A percentile compares a stretch with the other conserved stretches of the same genome.
Evolutionary conservation across 495 filamentous ascomycete genomes (phyloP).

Genomic region (Aspergillus carlsbadensis): DNA sequence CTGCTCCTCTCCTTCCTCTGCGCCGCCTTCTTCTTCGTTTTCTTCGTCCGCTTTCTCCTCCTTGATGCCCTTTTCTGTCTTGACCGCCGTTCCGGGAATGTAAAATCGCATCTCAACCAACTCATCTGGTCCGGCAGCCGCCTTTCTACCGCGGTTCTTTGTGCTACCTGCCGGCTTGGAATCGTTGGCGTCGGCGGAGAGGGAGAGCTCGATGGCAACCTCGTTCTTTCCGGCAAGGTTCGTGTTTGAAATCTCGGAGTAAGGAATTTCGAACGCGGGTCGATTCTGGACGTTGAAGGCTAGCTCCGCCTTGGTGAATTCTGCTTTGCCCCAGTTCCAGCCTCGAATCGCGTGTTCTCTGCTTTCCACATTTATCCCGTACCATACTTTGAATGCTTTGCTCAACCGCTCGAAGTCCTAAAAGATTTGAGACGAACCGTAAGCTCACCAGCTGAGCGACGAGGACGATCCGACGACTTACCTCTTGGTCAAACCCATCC

Average conservation of each 20-base stretch:
- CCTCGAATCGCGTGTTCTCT: conserved; percentile 93
- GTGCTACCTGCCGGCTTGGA: conserved; percentile 72
- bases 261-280: conserved; percentile 96
- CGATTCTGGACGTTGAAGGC: conserved; percentile 96
- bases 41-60: conserved; percentile 67
- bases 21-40: conserved; percentile 70
- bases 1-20: conserved; percentile 75
- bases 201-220: conserved; percentile 89
- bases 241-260: conserved; percentile 95
- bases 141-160: conserved; percentile 79
- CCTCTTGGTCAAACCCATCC: conserved; percentile 92
- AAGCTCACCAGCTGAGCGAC: not conserved
- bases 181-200: conserved; percentile 66
- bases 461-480: conserved; percentile 32
- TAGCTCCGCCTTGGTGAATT: conserved; percentile 93
- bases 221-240: conserved; percentile 98
- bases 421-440: not conserved
- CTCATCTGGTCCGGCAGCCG: conserved; percentile 83
- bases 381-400: conserved; percentile 95
- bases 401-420: conserved; percentile 86
- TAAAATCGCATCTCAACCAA: conserved; percentile 99
- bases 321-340: conserved; percentile 99
- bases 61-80: conserved; percentile 66
- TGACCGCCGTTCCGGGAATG: conserved; percentile 86
- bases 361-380: conserved; percentile 85